These are phyloP conservation scores for Cladorrhinum sp. DNA, from an alignment of 2,329 filamentous ascomycete genomes.

Conservation along the genomic window DNA sequence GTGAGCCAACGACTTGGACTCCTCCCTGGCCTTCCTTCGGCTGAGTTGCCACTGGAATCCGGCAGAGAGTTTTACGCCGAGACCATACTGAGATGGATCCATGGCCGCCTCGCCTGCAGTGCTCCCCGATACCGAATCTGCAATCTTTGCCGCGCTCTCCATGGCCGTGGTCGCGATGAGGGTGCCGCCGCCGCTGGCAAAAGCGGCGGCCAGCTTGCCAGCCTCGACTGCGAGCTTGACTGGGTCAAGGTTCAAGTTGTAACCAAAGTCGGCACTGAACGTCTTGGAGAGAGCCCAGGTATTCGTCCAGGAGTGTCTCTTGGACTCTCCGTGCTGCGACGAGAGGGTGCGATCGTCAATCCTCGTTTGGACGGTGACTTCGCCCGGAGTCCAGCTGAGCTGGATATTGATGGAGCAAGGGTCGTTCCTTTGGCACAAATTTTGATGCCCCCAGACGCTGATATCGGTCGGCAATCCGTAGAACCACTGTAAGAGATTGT, in stretches of 20 bases:
- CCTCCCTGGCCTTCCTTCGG: not conserved
- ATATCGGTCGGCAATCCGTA: constrained; percentile 13
- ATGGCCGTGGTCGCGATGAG: not conserved
- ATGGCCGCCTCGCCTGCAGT: no score
- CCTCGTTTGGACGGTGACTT: not conserved
- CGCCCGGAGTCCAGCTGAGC: not conserved
- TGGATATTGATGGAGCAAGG: not conserved
- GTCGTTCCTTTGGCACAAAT: constrained; percentile 4
- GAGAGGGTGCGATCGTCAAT: no score
- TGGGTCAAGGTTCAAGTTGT: not conserved
- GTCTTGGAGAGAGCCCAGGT: no score
- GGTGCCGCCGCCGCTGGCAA: not conserved
- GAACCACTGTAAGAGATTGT: constrained; percentile 12
- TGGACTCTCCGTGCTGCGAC: no score
- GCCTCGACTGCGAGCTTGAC: not conserved
- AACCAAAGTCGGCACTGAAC: no score
- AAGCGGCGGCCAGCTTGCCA: not conserved
- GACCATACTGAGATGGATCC: no score
- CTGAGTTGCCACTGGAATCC: not conserved
- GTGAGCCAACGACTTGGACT: not conserved
- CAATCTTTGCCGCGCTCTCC: not conserved
- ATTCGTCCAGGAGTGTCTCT: no score
- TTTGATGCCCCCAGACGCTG: not conserved
- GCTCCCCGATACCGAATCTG: no score
- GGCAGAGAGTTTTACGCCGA: not conserved